Conservation (phyloP, 2,329 filamentous ascomycete genomes). For the Aureobasidium sp. region DNA sequence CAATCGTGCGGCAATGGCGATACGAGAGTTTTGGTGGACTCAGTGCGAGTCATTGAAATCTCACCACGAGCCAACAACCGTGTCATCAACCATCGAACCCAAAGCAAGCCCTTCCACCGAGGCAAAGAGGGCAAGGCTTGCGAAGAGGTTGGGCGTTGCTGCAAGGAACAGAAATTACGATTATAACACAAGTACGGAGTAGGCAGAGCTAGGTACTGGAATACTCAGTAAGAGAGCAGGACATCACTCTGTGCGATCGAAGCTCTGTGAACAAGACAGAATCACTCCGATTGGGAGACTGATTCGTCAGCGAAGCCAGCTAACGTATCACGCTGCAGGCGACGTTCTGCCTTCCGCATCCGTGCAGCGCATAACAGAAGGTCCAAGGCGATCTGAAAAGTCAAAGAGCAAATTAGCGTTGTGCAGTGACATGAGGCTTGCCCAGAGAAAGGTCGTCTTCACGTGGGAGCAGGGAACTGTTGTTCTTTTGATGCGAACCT, state of each 20-base stretch:
- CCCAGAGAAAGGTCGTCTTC: neutral
- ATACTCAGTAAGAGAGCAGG: neutral
- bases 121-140: neutral
- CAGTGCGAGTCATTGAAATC: neutral
- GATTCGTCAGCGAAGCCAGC: neutral
- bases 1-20: neutral
- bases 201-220: neutral
- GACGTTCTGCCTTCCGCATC: neutral
- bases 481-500: neutral
- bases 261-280: neutral
- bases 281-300: neutral
- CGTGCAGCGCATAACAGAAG: neutral
- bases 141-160: neutral
- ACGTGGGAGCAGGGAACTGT: neutral
- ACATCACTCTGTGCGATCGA: neutral
- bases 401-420: neutral
- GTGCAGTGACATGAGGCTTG: neutral
- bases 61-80: neutral
- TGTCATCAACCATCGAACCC: neutral
- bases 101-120: neutral
- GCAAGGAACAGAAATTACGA: neutral
- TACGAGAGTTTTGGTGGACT: neutral
- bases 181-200: neutral
- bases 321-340: neutral
- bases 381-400: neutral